Base-by-base conservation (phyloP, 192 early-diverging fungal genomes). In the Podila verticillata region DNA sequence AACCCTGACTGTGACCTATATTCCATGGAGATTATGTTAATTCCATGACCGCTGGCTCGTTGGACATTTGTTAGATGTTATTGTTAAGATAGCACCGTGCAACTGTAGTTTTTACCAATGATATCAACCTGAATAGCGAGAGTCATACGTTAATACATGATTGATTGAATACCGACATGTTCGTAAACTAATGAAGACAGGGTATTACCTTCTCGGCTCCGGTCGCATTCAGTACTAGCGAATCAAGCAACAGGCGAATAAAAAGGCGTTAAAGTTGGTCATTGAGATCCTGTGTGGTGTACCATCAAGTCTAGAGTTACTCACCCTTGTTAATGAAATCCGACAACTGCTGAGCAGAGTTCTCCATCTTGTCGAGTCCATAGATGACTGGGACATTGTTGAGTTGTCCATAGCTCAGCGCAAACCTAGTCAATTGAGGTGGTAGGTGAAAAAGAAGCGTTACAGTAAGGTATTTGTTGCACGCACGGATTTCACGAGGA, bases 321-420 rank as follows among this genome's bases (percentile, higher is more conserved):
- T 49, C 34, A 49, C 6, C 48, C 28, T 66, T 58, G 29, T 66
- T 48, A 12, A 78, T 26, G 47, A 56, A 78, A 12, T 26, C 56
- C 63, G 68, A 66, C n/a, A 78, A 47, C 24, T 70, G 57, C 1
- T 70, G 51, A 3, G 75, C 75, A 22, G 49, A 58, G 36, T 30
- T 66, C 22, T 66, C 54, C 57, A 78, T 65, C 26, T 62, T 44
- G 10, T 65, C 57, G 15, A 70, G 35, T 20, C 68, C 68, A 39
- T 22, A 39, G 20, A 78, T 51, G 6, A 63, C 5, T 26, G 66
- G 49, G 20, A 63, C 17, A 2, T 36, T 48, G 26, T 28, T 39
- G 31, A 68, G 8, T 9, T 68, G 32, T 15, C 73, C 61, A 63
- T 78, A 78, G 26, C 10, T 65, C 29, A 70, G 6, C 24, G 62